A percentile compares a stretch with the other conserved stretches of the same genome.
phyloP scores from a whole-genome alignment of 257 asterid species.

The Solanum etuberosum region DNA sequence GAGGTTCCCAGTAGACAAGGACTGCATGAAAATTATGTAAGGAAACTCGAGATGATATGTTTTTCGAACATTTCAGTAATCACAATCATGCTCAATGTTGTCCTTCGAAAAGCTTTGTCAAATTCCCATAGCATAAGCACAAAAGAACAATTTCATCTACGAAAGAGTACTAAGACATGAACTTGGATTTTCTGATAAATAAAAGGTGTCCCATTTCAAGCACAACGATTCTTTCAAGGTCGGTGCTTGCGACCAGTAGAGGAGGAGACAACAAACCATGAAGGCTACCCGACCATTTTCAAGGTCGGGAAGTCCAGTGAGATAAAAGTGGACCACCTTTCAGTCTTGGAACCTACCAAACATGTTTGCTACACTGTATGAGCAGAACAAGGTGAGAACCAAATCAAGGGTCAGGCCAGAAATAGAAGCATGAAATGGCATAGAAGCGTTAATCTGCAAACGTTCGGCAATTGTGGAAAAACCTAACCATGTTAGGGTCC shows the following conservation, averaged over 20 bases:
- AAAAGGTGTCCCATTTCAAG: neutral
- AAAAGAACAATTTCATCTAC: neutral
- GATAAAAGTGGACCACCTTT: neutral
- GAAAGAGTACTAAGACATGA: neutral
- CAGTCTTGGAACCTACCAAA: neutral
- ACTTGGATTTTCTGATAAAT: neutral
- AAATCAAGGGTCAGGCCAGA: neutral
- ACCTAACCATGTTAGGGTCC: neutral
- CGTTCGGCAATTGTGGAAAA: neutral
- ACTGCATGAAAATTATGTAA: neutral
- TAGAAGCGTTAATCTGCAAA: neutral
- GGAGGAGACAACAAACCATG: neutral
- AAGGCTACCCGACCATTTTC: neutral
- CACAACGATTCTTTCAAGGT: neutral
- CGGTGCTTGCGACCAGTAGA: neutral
- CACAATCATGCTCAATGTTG: neutral
- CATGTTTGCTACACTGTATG: neutral
- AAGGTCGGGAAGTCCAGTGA: neutral
- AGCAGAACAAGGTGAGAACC: neutral
- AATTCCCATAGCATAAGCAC: neutral
- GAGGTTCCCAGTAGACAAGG: neutral
- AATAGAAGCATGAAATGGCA: neutral
- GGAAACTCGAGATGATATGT: neutral
- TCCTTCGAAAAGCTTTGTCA: neutral
- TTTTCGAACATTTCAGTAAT: neutral